Percentiles rank a stretch among this genome's conserved stretches.
Evolutionary conservation across 345 rosid species (phyloP).

Genomic region (Syzygium jambos): DNA sequence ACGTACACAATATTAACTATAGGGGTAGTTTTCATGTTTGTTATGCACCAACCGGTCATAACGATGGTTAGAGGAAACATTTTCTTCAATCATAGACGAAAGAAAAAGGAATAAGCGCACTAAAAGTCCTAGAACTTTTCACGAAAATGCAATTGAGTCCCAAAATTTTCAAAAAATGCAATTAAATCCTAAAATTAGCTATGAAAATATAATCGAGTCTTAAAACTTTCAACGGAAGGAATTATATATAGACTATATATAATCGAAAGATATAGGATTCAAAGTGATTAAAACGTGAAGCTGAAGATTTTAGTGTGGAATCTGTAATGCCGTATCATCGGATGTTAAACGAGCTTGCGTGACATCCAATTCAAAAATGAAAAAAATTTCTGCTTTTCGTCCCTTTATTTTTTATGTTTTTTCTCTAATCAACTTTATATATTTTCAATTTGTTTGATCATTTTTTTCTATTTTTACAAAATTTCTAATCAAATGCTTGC

Average conservation of each 20-base stretch:
- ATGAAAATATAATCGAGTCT: too few relatives aligned
- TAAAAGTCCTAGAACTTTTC: too few relatives aligned
- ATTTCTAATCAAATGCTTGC: not conserved
- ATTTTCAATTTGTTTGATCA: not conserved
- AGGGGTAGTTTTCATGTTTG: not conserved
- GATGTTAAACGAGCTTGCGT: not conserved
- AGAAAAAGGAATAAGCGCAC: not conserved
- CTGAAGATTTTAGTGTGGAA: not conserved
- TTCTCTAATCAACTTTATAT: not conserved
- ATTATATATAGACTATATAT: not conserved
- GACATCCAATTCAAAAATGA: not conserved
- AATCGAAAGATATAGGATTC: not conserved
- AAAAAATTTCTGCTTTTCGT: not conserved
- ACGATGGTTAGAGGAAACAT: not conserved
- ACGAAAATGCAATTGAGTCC: too few relatives aligned
- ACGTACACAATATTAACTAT: not conserved
- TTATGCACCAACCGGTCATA: not conserved
- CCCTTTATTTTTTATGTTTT: not conserved
- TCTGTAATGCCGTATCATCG: not conserved
- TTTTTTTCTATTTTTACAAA: not conserved
- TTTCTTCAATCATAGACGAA: not conserved
- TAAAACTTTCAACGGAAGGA: too few relatives aligned
- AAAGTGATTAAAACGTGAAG: not conserved
- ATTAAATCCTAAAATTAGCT: too few relatives aligned
- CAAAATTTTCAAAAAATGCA: too few relatives aligned